These are phyloP conservation scores for Polysphondylium violaceum DNA, from an alignment of 78 protist species.

Conservation along the genomic window DNA sequence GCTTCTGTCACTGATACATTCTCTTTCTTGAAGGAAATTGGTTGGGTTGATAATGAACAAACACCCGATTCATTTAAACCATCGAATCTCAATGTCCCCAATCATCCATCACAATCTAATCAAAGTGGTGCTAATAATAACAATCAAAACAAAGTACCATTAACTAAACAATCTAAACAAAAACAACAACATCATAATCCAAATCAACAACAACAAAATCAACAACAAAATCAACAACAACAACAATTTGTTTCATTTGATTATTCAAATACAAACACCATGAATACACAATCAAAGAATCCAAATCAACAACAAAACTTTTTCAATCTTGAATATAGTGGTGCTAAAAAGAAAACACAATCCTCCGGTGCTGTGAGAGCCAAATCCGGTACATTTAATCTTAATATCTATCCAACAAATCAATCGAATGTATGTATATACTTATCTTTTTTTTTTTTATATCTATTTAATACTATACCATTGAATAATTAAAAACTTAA, in stretches of 20 bases:
- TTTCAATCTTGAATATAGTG: constrained; percentile 13
- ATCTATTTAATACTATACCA: too few species aligned
- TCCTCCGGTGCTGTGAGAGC: constrained; percentile 8
- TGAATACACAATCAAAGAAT: not conserved
- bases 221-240: not conserved
- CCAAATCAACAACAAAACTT: constrained; percentile 52
- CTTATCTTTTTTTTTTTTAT: too few species aligned
- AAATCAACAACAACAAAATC: not conserved
- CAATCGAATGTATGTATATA: not conserved
- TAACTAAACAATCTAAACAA: not conserved
- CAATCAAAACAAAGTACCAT: not conserved
- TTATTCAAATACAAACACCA: not conserved
- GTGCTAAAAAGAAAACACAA: constrained; percentile 2
- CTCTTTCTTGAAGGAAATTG: constrained; percentile 78
- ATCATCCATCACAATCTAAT: not conserved
- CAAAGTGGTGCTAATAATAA: too few species aligned
- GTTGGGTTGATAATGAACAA: constrained; percentile 69
- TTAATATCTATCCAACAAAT: too few species aligned
- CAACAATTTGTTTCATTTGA: constrained; percentile 8
- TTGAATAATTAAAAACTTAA: too few species aligned
- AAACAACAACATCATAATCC: not conserved
- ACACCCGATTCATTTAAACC: constrained; percentile 20
- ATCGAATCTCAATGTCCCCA: not conserved
- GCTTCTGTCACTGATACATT: constrained; percentile 34
- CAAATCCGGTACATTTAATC: constrained; percentile 24